Conservation (phyloP, 2,329 filamentous ascomycete species). For the Colletotrichum camelliae region DNA sequence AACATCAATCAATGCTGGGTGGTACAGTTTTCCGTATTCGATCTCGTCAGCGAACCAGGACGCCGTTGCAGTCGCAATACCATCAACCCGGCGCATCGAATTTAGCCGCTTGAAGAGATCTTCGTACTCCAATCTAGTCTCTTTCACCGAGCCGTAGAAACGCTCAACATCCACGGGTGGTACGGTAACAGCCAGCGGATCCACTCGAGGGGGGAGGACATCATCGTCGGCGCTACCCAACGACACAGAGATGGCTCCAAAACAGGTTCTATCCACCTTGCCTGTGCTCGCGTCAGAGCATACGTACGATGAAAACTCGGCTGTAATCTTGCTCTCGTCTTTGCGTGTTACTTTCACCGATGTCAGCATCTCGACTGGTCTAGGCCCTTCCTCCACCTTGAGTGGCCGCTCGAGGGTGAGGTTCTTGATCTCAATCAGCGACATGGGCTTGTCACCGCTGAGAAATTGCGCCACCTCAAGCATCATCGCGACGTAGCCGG, state of each 20-base stretch:
- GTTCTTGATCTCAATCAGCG: background rate
- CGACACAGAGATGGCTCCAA: background rate
- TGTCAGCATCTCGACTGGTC: background rate
- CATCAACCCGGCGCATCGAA: background rate
- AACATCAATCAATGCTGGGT: background rate
- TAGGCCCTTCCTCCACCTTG: background rate
- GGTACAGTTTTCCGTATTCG: background rate
- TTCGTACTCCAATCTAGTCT: background rate
- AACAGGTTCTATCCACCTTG: background rate
- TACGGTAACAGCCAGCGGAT: background rate
- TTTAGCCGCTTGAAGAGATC: background rate
- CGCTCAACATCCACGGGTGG: background rate
- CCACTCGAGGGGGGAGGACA: background rate
- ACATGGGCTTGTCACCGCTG: background rate
- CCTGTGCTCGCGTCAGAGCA: background rate
- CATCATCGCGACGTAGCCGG: constrained; percentile 36
- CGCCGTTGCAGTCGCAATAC: background rate
- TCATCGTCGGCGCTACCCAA: background rate
- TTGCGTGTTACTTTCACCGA: background rate
- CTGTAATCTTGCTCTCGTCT: background rate
- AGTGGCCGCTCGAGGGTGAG: background rate
- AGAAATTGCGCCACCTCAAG: constrained; percentile 9
- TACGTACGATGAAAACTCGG: background rate
- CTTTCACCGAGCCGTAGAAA: background rate
- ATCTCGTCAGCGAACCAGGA: background rate